A percentile compares a stretch with the other conserved stretches of the same genome.
Evolutionary conservation across 306 rosid species (phyloP).

Genomic region (Lupinus albus): DNA sequence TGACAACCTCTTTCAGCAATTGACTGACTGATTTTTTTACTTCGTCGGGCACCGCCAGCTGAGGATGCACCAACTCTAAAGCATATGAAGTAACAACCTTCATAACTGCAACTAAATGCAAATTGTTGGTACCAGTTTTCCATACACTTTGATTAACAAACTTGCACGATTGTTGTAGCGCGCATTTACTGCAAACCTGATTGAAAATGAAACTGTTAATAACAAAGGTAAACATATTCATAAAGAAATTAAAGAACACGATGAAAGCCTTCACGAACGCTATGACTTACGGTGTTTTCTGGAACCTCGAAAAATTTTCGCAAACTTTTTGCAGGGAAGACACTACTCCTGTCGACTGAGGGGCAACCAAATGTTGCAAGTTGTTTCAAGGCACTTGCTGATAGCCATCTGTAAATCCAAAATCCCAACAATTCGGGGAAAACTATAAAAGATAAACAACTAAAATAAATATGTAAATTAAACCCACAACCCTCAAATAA

Average conservation of each 20-base stretch:
- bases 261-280: slow-evolving; percentile 17
- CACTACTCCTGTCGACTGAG: slow-evolving; percentile 34
- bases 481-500: slow-evolving; percentile 1
- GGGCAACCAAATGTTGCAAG: slow-evolving; percentile 79
- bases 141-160: slow-evolving; percentile 64
- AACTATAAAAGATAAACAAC: not conserved
- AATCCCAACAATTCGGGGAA: not conserved
- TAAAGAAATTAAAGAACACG: slow-evolving; percentile 8
- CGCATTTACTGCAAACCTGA: slow-evolving; percentile 52
- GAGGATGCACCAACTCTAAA: slow-evolving; percentile 50
- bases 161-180: slow-evolving; percentile 41
- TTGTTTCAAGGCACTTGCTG: slow-evolving; percentile 72
- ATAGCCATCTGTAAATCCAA: slow-evolving; percentile 68
- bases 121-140: slow-evolving; percentile 44
- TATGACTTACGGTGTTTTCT: slow-evolving; percentile 53
- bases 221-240: not conserved
- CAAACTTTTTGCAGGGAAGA: slow-evolving; percentile 67
- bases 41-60: slow-evolving; percentile 57
- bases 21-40: slow-evolving; percentile 52
- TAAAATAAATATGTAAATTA: slow-evolving; percentile 6
- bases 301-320: slow-evolving; percentile 67
- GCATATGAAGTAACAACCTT: slow-evolving; percentile 58
- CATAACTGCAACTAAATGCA: slow-evolving; percentile 51
- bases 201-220: slow-evolving; percentile 24
- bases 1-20: slow-evolving; percentile 65